Evolutionary conservation across 306 rosid species (phyloP).

Genomic region (Dalbergia oliveri): DNA sequence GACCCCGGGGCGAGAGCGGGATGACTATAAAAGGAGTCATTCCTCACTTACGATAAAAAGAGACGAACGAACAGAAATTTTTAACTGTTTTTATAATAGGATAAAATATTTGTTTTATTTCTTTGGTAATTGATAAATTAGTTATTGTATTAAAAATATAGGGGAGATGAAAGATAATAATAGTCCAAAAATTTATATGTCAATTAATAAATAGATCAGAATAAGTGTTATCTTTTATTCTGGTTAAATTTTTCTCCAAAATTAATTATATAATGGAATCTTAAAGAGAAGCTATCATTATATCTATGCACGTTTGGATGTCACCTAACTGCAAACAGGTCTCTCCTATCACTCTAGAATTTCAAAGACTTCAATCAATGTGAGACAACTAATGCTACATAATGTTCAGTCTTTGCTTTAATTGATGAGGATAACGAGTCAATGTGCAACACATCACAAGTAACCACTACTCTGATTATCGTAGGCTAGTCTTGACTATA

Average conservation of each 20-base stretch:
- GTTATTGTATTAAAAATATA: too few relatives aligned
- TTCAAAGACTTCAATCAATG: constrained; percentile 37
- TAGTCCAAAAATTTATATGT: too few relatives aligned
- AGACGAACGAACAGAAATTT: too few relatives aligned
- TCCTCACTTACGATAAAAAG: not conserved
- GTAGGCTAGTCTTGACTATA: not conserved
- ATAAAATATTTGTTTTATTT: too few relatives aligned
- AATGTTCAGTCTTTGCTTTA: constrained; percentile 44
- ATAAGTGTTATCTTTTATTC: too few relatives aligned
- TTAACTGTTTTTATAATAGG: too few relatives aligned
- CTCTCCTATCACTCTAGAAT: constrained; percentile 47
- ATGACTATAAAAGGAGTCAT: not conserved
- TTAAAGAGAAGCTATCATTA: constrained; percentile 60
- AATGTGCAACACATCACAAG: not conserved
- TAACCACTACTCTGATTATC: not conserved
- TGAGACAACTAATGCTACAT: constrained; percentile 43
- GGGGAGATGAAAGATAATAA: too few relatives aligned
- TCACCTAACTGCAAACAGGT: constrained; percentile 70
- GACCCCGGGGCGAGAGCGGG: too few relatives aligned
- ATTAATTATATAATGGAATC: constrained; percentile 37
- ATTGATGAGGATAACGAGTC: constrained; percentile 7
- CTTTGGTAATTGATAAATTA: too few relatives aligned
- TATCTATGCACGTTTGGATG: constrained; percentile 55
- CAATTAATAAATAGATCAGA: too few relatives aligned
- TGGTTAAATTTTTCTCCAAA: too few relatives aligned